Evolutionary conservation across 2,329 filamentous ascomycete species (phyloP), one percentile per base, ranked within the genome.

Genomic region (Fusarium sp.): DNA sequence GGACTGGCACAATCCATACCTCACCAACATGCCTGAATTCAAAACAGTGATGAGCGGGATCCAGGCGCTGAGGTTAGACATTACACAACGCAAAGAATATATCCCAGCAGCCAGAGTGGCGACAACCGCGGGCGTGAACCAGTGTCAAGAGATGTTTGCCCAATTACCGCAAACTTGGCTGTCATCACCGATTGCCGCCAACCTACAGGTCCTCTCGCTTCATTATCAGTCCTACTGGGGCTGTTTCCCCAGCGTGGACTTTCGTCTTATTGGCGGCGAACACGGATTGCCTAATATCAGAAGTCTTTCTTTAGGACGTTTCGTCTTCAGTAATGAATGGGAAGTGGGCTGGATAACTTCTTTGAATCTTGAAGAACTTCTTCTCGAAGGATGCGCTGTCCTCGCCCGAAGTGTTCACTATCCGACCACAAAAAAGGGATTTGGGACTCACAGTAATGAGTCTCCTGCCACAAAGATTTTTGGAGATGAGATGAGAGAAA

Each of bases 291-390:
- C 37, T 1, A 41, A 42, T 9, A 36, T 56, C 21, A 8, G 5
- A n/a, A 49, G 33, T 11, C 51, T 55, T 10, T 5, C 29, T 15
- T 20, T 36, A 7, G 57, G 43, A 9, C 4, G 0, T 2, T 56
- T 55, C 2, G 23, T 48, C 17, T 56, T 59, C 6, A 56, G 35
- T 2, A 13, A 48, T 6, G 15, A 23, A 17, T 2, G 23, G 15
- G 42, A 59, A 4, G 39, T 59, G 1, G 43, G 39, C 11, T 59
- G 31, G 37, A 31, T 56, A 15, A 21, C 42, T 25, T 59, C 42
- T 4, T 25, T 56, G 3, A 13, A n/a, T 9, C 56, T 55, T 0
- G 42, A 59, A 17, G 27, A 42, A 17, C 35, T 59, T 14, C 42
- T 18, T 4, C 11, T 56, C 15, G 18, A 20, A n/a, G 21, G 14